Percentiles rank a stretch among this genome's conserved stretches.
Conservation (phyloP, 371 early-diverging fungal species). For the Apophysomyces trapeziformis region DNA sequence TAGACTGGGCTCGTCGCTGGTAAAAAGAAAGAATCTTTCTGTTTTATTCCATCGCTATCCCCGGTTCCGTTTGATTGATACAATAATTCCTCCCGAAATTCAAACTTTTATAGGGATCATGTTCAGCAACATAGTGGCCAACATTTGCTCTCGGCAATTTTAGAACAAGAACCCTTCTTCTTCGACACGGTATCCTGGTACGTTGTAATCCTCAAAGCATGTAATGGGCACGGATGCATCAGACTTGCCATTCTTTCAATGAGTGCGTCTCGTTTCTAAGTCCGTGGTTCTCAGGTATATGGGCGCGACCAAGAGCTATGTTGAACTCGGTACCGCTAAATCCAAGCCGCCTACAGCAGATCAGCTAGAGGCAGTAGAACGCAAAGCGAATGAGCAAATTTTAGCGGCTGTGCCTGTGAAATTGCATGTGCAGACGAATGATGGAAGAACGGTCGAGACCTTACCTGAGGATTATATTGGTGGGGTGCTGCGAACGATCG, state of each 20-base stretch:
- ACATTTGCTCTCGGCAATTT: conserved; percentile 73
- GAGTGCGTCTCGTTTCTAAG: too few species aligned
- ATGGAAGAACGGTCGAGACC: conserved; percentile 42
- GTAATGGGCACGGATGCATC: too few species aligned
- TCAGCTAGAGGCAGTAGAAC: conserved; percentile 56
- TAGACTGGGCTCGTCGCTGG: conserved; percentile 77
- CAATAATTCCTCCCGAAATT: background rate
- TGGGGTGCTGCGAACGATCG: conserved; percentile 65
- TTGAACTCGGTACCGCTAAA: conserved; percentile 57
- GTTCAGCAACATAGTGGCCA: conserved; percentile 86
- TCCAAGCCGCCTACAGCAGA: conserved; percentile 44
- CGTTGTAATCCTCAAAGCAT: too few species aligned
- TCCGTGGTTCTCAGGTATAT: conserved; percentile 46
- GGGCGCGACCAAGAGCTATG: conserved; percentile 59
- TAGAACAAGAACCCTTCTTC: conserved; percentile 61
- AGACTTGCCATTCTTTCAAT: too few species aligned
- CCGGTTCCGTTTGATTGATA: background rate
- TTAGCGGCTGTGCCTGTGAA: conserved; percentile 53
- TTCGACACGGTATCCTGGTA: conserved; percentile 74
- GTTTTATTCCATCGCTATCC: too few species aligned
- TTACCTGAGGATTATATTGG: conserved; percentile 69
- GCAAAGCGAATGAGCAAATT: conserved; percentile 62
- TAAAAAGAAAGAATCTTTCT: background rate
- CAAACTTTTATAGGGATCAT: conserved; percentile 49
- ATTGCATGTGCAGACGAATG: conserved; percentile 42